Evolutionary conservation across 73 alveolate species (phyloP).

Genomic region (Blepharisma japonicum): DNA sequence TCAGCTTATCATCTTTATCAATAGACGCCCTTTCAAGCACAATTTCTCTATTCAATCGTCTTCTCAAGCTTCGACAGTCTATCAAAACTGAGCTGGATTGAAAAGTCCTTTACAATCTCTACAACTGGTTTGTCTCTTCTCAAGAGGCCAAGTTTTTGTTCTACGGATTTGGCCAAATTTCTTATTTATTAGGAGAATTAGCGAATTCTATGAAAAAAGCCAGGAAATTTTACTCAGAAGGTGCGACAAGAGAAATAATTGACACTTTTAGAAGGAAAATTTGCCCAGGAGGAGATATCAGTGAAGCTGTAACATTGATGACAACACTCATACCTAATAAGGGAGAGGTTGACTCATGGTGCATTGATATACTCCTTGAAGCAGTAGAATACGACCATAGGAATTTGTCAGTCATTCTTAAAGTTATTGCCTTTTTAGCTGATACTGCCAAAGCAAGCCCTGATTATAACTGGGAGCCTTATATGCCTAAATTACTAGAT

Average conservation of each 20-base stretch:
- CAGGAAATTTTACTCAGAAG: background rate
- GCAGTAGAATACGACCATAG: background rate
- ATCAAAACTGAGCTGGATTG: background rate
- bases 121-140: background rate
- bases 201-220: background rate
- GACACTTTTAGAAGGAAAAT: background rate
- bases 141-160: background rate
- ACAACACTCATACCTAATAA: background rate
- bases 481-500: background rate
- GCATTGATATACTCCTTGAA: background rate
- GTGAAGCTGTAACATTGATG: background rate
- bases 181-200: background rate
- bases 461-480: background rate
- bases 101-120: slow-evolving; percentile 1
- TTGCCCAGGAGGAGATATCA: slow-evolving; percentile 16
- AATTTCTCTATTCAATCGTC: slow-evolving; percentile 3
- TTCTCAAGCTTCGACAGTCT: background rate
- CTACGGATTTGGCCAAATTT: background rate
- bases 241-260: background rate
- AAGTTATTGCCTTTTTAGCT: background rate
- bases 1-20: background rate
- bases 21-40: slow-evolving; percentile 18
- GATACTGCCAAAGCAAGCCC: background rate
- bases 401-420: background rate
- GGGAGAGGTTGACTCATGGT: background rate